Evolutionary conservation across 108 stramenopile species (phyloP), one percentile per base, ranked within the genome.

Genomic region (Ochromonas danica): DNA sequence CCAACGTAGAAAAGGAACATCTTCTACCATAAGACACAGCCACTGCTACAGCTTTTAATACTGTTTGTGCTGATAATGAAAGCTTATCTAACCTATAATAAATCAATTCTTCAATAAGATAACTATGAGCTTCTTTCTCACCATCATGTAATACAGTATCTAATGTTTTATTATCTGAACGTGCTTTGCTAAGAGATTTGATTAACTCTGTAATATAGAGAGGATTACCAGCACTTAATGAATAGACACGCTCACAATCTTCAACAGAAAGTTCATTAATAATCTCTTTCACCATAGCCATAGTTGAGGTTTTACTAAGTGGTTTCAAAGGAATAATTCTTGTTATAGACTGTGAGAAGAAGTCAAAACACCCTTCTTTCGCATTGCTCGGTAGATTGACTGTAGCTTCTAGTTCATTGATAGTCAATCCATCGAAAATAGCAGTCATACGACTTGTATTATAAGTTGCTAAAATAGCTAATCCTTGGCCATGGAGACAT

Each of bases 51-150:
- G 31, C 17, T 67, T 67, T 67, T 36, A 67, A 67, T 31, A 67
- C 63, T 36, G 31, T 31, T 67, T 67, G 63, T 10, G 10, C 3
- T 10, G 63, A 6, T 6, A 6, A 31, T 14, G 30, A 6, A 3
- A 67, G 6, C 25, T 67, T 22, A 67, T 67, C 63, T 6, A 67
- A 67, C 17, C 63, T 3, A 36, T 35, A 67, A 67, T 25, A 67
- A 31, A 67, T 67, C 3, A 67, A 3, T 67, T 67, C 63, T 67
- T 67, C 63, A 36, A 67, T 36, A n/a, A n/a, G n/a, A n/a, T n/a
- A n/a, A 36, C 63, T 3, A 36, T 67, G 6, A 6, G 45, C n/a
- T n/a, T n/a, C n/a, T n/a, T n/a, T n/a, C 6, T 51, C 14, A 51
- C 14, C 6, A 51, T 51, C 6, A 6, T 51, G 45, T 14, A 51